Evolutionary conservation across 2,329 filamentous ascomycete species (phyloP).

Genomic region (Ceratocystis cubensis): DNA sequence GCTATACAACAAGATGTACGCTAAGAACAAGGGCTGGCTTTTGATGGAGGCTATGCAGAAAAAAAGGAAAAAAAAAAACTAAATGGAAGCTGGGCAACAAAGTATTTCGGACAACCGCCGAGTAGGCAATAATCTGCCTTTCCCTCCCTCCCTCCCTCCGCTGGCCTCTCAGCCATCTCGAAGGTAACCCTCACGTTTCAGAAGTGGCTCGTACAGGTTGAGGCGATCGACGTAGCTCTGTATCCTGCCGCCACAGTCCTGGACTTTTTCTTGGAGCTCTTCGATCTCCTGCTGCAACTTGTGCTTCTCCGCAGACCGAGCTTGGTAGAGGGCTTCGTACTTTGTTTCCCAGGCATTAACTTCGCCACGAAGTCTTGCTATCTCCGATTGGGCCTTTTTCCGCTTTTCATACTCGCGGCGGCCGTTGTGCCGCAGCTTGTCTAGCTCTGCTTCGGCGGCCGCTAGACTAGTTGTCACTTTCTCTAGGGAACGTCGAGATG

Average conservation of each 20-base stretch:
- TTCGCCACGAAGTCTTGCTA: neutral
- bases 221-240: slow-evolving; percentile 22
- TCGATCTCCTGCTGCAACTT: slow-evolving; percentile 8
- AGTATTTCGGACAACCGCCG: no score
- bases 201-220: slow-evolving; percentile 23
- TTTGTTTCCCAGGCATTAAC: slow-evolving; percentile 18
- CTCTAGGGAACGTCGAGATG: neutral
- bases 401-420: neutral
- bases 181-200: slow-evolving; percentile 24
- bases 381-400: neutral
- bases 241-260: slow-evolving; percentile 18
- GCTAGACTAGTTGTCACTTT: neutral
- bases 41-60: neutral
- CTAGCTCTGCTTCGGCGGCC: neutral
- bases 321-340: slow-evolving; percentile 22
- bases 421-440: neutral
- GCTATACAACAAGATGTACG: neutral
- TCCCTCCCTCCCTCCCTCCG: neutral
- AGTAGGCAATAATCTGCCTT: neutral
- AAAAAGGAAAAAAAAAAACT: neutral
- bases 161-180: neutral
- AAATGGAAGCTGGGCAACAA: no score
- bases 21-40: neutral
- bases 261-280: slow-evolving; percentile 20
- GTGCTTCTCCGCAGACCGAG: slow-evolving; percentile 19